Percentiles rank a stretch among this genome's conserved stretches.
Evolutionary conservation across 148 eudicot species (phyloP).

Genomic region (Cornus florida): DNA sequence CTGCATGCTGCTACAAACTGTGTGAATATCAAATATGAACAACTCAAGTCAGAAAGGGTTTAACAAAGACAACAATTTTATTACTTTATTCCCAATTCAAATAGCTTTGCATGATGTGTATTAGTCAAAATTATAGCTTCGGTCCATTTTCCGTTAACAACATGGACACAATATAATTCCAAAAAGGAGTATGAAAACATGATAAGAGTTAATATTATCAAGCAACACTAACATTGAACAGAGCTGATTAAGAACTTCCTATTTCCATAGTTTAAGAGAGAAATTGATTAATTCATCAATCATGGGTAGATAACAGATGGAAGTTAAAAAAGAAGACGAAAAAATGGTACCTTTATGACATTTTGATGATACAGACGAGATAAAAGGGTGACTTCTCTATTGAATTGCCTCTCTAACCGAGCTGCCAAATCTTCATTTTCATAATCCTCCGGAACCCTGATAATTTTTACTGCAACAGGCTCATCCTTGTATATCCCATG

Average conservation of each 20-base stretch:
- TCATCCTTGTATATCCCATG: constrained; percentile 82
- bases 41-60: constrained; percentile 1
- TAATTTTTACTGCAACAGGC: constrained; percentile 81
- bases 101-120: not conserved
- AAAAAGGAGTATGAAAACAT: not conserved
- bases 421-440: constrained; percentile 55
- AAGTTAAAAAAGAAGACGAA: too few species aligned
- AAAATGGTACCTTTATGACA: constrained; percentile 64
- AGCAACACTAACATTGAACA: not conserved
- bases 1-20: constrained; percentile 89
- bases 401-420: constrained; percentile 77
- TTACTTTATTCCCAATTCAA: too few species aligned
- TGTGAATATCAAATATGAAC: not conserved
- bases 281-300: constrained; percentile 1
- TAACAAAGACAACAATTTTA: not conserved
- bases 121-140: not conserved
- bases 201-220: not conserved
- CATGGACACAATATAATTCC: not conserved
- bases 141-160: not conserved
- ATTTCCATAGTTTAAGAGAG: not conserved
- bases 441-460: constrained; percentile 79
- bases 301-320: not conserved
- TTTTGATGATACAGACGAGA: constrained; percentile 73
- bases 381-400: constrained; percentile 71
- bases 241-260: not conserved